Conservation (phyloP, 768 basidiomycete genomes). For the Lactarius hengduanensis region DNA sequence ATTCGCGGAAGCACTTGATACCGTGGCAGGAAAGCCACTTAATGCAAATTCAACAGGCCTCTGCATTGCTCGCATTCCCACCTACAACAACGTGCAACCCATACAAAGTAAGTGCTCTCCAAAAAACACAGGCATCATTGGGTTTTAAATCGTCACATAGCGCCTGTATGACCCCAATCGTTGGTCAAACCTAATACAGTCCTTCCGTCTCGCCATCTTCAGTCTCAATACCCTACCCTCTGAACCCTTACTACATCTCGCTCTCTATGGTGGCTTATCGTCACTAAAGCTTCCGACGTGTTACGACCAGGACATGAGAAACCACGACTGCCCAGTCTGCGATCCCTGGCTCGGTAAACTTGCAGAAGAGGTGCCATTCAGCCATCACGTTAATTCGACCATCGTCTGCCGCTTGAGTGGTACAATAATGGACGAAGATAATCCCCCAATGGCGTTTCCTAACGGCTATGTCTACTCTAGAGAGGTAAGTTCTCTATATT, state of each 20-base stretch:
- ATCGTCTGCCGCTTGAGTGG: slow-evolving; percentile 92
- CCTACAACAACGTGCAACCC: slow-evolving; percentile 68
- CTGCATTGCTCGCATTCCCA: slow-evolving; percentile 72
- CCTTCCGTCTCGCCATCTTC: slow-evolving; percentile 86
- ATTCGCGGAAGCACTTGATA: slow-evolving; percentile 76
- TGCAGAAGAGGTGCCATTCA: slow-evolving; percentile 82
- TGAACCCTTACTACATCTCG: slow-evolving; percentile 81
- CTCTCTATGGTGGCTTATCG: slow-evolving; percentile 88
- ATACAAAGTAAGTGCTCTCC: slow-evolving; percentile 49
- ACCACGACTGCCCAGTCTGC: slow-evolving; percentile 91
- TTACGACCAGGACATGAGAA: slow-evolving; percentile 58
- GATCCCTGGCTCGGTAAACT: slow-evolving; percentile 72
- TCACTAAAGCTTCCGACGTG: slow-evolving; percentile 89
- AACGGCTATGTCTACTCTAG: slow-evolving; percentile 92
- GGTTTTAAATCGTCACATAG: slow-evolving; percentile 40
- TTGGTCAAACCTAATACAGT: slow-evolving; percentile 70
- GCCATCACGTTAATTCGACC: slow-evolving; percentile 93
- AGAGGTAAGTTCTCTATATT: slow-evolving; percentile 56
- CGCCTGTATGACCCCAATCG: slow-evolving; percentile 78
- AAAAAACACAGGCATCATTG: not conserved
- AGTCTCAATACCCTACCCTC: slow-evolving; percentile 84
- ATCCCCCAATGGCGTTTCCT: slow-evolving; percentile 89
- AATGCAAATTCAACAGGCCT: slow-evolving; percentile 71
- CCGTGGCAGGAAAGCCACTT: slow-evolving; percentile 83
- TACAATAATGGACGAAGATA: slow-evolving; percentile 92